Percentiles rank a stretch among this genome's conserved stretches.
Conservation (phyloP, 495 filamentous ascomycete genomes). For the Neurospora sublineolata region DNA sequence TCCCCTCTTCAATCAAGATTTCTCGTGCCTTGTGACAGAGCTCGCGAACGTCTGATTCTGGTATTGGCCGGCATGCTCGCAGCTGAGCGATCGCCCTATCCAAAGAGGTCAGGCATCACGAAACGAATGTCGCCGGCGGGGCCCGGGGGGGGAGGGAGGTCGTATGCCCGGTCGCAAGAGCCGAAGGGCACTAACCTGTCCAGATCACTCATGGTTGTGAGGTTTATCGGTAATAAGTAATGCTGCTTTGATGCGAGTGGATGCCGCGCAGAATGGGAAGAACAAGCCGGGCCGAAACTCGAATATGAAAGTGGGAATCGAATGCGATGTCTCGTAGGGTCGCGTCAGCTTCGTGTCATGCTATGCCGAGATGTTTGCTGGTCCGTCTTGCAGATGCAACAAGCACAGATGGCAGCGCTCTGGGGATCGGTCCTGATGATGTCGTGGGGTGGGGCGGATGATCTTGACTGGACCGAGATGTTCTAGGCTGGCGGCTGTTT, state of each 20-base stretch:
- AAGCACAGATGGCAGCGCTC: not conserved
- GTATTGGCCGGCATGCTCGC: slow-evolving; percentile 90
- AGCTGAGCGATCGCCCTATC: slow-evolving; percentile 82
- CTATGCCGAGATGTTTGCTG: not conserved
- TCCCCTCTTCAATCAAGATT: slow-evolving; percentile 93
- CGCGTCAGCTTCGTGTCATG: slow-evolving; percentile 5
- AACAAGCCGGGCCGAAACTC: not conserved
- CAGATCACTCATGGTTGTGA: slow-evolving; percentile 19
- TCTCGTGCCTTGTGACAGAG: slow-evolving; percentile 96
- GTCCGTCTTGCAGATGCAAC: not conserved
- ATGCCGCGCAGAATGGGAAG: not conserved
- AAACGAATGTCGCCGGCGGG: not conserved
- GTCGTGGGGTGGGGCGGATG: not conserved
- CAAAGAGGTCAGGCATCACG: not conserved
- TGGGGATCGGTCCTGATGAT: not conserved
- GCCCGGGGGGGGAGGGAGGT: too few species aligned
- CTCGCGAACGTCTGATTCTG: slow-evolving; percentile 87
- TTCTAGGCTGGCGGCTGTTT: not conserved
- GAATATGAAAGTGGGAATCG: not conserved
- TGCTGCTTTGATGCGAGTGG: not conserved
- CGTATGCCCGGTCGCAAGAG: slow-evolving; percentile 38
- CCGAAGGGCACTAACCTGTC: slow-evolving; percentile 14
- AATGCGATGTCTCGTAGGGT: not conserved
- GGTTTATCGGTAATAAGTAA: not conserved
- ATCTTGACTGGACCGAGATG: not conserved